Conservation (phyloP, 2,329 filamentous ascomycete genomes). For the Ophiocordyceps australis region DNA sequence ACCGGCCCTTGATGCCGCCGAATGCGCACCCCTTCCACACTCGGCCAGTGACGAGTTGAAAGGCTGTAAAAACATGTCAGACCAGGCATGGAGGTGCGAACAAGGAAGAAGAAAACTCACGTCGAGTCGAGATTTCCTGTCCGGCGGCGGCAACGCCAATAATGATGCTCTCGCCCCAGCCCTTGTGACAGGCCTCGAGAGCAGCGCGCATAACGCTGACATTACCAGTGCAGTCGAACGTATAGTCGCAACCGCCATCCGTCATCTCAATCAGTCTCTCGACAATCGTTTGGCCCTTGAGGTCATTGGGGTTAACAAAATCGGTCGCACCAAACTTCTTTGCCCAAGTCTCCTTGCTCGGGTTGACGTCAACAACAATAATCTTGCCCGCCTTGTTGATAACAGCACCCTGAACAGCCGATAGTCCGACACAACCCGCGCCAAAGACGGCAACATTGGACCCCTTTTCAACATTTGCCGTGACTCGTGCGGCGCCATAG, state of each 20-base stretch:
- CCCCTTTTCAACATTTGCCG: slow-evolving; percentile 79
- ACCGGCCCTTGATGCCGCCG: slow-evolving; percentile 92
- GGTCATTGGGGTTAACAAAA: slow-evolving; percentile 84
- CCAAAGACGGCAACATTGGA: slow-evolving; percentile 86
- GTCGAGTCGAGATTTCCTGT: slow-evolving; percentile 85
- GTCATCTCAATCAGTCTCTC: slow-evolving; percentile 95
- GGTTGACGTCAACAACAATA: slow-evolving; percentile 63
- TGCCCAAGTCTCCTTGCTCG: slow-evolving; percentile 77
- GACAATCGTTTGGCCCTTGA: slow-evolving; percentile 64
- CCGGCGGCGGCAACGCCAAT: slow-evolving; percentile 94
- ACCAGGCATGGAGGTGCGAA: slow-evolving; percentile 3
- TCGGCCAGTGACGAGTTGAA: slow-evolving; percentile 95
- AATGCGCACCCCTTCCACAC: slow-evolving; percentile 98
- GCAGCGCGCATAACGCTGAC: slow-evolving; percentile 90
- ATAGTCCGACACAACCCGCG: slow-evolving; percentile 87
- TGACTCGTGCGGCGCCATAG: slow-evolving; percentile 89
- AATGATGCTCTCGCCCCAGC: slow-evolving; percentile 94
- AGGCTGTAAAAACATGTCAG: slow-evolving; percentile 58
- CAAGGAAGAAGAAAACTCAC: slow-evolving; percentile 34
- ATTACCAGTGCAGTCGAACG: slow-evolving; percentile 97
- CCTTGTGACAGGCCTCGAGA: slow-evolving; percentile 96
- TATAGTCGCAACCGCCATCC: slow-evolving; percentile 95
- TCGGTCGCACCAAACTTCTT: slow-evolving; percentile 91
- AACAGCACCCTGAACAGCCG: slow-evolving; percentile 85
- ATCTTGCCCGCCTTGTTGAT: slow-evolving; percentile 65